Conservation (phyloP, 2,329 filamentous ascomycete genomes). For the Bertia moriformis region DNA sequence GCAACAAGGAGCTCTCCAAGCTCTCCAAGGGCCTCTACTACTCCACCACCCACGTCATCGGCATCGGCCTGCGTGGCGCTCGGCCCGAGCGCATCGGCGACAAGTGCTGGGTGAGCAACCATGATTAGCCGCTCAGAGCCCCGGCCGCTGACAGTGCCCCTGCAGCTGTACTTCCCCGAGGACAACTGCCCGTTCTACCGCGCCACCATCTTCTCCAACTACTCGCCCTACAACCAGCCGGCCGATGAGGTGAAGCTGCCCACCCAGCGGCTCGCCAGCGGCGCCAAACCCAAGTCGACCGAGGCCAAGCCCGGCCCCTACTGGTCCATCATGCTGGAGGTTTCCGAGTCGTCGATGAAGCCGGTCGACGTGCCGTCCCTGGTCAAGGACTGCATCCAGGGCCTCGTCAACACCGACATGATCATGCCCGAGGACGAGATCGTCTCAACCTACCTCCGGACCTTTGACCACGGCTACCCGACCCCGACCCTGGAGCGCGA, state of each 20-base stretch:
- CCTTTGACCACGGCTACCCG: constrained; percentile 96
- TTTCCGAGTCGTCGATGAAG: constrained; percentile 92
- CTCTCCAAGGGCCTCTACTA: constrained; percentile 89
- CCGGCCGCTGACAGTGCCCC: no score
- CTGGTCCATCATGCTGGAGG: constrained; percentile 99
- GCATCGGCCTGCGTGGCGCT: constrained; percentile 80
- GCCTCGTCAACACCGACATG: constrained; percentile 96
- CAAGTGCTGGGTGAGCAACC: constrained; percentile 83
- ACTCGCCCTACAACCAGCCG: constrained; percentile 96
- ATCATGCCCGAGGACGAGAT: constrained; percentile 83
- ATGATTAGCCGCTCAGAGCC: no score
- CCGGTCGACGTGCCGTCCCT: constrained; percentile 76
- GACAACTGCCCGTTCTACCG: constrained; percentile 98
- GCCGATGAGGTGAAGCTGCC: constrained; percentile 67
- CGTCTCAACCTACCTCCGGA: constrained; percentile 93
- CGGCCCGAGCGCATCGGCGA: constrained; percentile 93
- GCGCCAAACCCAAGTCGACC: constrained; percentile 60
- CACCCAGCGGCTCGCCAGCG: constrained; percentile 73
- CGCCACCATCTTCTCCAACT: constrained; percentile 99
- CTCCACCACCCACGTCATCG: constrained; percentile 92
- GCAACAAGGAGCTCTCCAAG: constrained; percentile 66
- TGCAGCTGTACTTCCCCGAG: constrained; percentile 98
- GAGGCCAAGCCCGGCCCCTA: constrained; percentile 79
- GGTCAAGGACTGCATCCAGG: constrained; percentile 81
- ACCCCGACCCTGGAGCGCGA: constrained; percentile 91